phyloP scores from a whole-genome alignment of 139 green algal genomes.

The Chlorella sp. region DNA sequence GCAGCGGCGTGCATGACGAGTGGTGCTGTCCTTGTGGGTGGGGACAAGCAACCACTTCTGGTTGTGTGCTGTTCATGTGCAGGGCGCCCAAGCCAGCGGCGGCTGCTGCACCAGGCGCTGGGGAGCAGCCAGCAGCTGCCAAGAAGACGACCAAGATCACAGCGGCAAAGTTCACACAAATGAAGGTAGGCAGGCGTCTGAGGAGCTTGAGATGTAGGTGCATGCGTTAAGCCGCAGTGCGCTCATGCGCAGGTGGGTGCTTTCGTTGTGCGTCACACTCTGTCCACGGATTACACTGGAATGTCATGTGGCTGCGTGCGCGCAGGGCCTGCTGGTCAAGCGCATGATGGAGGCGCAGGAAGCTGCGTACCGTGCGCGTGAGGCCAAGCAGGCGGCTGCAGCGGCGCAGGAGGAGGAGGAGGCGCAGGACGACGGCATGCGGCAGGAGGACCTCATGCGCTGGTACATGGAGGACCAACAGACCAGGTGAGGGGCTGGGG shows the following conservation, averaged over 20 bases:
- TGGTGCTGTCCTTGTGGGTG: too few relatives aligned
- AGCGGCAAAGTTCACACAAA: slow-evolving; percentile 66
- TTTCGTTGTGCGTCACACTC: too few relatives aligned
- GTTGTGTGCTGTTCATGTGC: too few relatives aligned
- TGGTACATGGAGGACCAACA: slow-evolving; percentile 71
- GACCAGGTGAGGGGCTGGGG: not conserved
- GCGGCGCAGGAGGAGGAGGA: not conserved
- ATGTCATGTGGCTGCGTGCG: too few relatives aligned
- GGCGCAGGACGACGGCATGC: slow-evolving; percentile 26
- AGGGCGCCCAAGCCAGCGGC: too few relatives aligned
- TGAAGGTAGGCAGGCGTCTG: slow-evolving; percentile 50
- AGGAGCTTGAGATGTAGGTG: too few relatives aligned
- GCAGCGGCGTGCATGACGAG: too few relatives aligned
- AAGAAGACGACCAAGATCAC: slow-evolving; percentile 53
- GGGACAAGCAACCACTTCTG: too few relatives aligned
- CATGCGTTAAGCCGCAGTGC: too few relatives aligned
- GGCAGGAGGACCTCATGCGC: slow-evolving; percentile 71
- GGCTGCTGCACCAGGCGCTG: not conserved
- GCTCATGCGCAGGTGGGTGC: too few relatives aligned
- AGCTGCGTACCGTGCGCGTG: not conserved
- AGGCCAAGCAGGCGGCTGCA: not conserved
- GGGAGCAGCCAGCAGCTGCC: not conserved
- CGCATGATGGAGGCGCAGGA: slow-evolving; percentile 5
- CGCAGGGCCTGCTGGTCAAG: not conserved
- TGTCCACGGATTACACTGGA: too few relatives aligned